Base-by-base conservation (phyloP, 2,329 filamentous ascomycete genomes). In the Fusarium avenaceum region DNA sequence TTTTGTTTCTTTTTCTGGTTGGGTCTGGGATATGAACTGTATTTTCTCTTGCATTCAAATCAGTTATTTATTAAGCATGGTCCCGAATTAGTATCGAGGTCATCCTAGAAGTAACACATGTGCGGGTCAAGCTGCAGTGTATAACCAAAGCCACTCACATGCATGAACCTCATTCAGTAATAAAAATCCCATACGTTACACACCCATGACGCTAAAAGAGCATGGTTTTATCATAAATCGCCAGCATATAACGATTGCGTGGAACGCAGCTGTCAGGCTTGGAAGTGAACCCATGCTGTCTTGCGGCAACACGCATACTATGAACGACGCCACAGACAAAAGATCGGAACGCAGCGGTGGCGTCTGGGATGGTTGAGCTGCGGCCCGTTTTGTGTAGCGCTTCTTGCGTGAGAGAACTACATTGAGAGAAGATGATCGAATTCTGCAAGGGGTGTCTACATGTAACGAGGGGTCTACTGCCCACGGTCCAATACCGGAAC, bases 251-350 rank as follows among this genome's bases (percentile, higher is more conserved):
- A 63, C 28, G 39, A 39, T 48, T 40, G 28, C 39, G 52, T 70
- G 66, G 43, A 69, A 70, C 58, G 40, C 35, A 54, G 38, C 49
- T 65, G 54, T 57, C 59, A 57, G 43, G 26, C 33, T 17, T 65
- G 33, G 38, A 35, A 42, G 30, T 42, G 32, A 52, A 47, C 42
- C 53, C 57, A 40, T 46, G 57, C 32, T 50, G 50, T 51, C 24
- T 48, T 47, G 49, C 58, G 54, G 60, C 35, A 54, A 47, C 17
- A 50, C 17, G 40, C 50, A 68, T 59, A 38, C 28, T 50, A 32
- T 38, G 15, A 40, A 46, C 33, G 52, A 40, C 35, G 39, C 54
- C 54, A 63, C 52, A 50, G 26, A 35, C 55, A 56, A 47, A 22
- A 39, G 10, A 28, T 26, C 46, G 54, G 45, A 57, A 53, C 32